Conservation (phyloP, 805 yeast species). For the Blastobotrys parvus region DNA sequence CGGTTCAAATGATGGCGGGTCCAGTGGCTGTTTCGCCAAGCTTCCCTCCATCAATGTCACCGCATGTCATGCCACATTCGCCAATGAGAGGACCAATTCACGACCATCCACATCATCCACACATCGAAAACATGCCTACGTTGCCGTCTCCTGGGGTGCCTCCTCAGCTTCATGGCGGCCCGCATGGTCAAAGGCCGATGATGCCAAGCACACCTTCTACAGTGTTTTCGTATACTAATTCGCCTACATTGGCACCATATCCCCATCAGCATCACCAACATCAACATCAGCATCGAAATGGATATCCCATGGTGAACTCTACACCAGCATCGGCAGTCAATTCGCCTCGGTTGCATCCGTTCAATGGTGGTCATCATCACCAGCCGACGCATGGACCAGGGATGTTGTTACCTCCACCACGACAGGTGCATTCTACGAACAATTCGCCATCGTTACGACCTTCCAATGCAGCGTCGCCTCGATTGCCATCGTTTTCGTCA, state of each 20-base stretch:
- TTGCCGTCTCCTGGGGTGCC: slow-evolving; percentile 2
- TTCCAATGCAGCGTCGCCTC: slow-evolving; percentile 3
- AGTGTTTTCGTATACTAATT: slow-evolving; percentile 11
- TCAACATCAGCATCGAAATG: slow-evolving; percentile 2
- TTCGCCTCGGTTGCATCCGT: neutral
- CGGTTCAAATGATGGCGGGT: neutral
- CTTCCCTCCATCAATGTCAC: slow-evolving; percentile 9
- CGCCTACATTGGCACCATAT: slow-evolving; percentile 10
- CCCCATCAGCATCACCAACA: slow-evolving; percentile 1
- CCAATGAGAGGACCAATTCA: slow-evolving; percentile 2
- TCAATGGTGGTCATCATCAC: too few relatives aligned
- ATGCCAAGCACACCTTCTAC: slow-evolving; percentile 12
- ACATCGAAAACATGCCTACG: slow-evolving; percentile 6
- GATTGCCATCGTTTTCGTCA: slow-evolving; percentile 9
- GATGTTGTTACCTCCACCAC: neutral
- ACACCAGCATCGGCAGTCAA: slow-evolving; percentile 4
- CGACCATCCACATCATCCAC: slow-evolving; percentile 9
- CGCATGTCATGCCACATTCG: slow-evolving; percentile 9
- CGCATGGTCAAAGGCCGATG: too few relatives aligned
- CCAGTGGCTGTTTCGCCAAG: slow-evolving; percentile 10
- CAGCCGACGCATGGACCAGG: too few relatives aligned
- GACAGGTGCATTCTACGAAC: neutral
- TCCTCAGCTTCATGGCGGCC: neutral
- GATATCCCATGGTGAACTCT: slow-evolving; percentile 2
- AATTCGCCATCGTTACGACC: slow-evolving; percentile 1